Evolutionary conservation across 345 rosid genomes (phyloP), one percentile per base, ranked within the genome.

Genomic region (Murraya koenigii): DNA sequence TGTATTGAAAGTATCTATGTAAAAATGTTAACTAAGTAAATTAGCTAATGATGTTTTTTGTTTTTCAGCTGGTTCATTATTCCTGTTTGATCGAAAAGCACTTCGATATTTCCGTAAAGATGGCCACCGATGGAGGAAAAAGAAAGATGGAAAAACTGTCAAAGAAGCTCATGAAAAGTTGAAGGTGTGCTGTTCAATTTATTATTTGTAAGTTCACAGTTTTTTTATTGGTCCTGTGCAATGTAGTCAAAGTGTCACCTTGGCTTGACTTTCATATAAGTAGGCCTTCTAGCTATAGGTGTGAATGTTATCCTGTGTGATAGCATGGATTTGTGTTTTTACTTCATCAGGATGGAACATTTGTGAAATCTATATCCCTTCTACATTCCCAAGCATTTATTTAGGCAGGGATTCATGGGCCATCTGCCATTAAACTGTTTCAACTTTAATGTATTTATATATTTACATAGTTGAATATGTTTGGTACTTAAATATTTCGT

Each of bases 121-220:
- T 83, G 95, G 93, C 28, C 98, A 95, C 70, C 78, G 84, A 36
- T 95, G 98, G 98, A 95, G 93, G 88, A 95, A 95, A 88, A 95
- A 95, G 80, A 95, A 88, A 80, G 97, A 95, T 84, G 97, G 98
- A 17, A 95, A 93, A 83, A 95, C 98, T 15, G 93, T 93, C 78
- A 89, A 85, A 87, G 98, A 95, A 90, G 98, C 98, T 81, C 98
- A 95, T 73, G 98, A 95, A 85, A 95, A 95, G 92, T 86, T 95
- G 82, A 95, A 93, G 97, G 98, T 92, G 88, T 78, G 88, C 89
- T 68, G 84, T 88, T 86, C 75, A 79, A 73, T 83, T 80, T 83
- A 8, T 73, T 87, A 88, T 75, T 89, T 64, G 88, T 89, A 82
- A 79, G 85, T 84, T 82, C 75, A 72, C 78, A 38, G 75, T 80